phyloP scores from a whole-genome alignment of 2,329 filamentous ascomycete species.

The Talaromyces sp. region DNA sequence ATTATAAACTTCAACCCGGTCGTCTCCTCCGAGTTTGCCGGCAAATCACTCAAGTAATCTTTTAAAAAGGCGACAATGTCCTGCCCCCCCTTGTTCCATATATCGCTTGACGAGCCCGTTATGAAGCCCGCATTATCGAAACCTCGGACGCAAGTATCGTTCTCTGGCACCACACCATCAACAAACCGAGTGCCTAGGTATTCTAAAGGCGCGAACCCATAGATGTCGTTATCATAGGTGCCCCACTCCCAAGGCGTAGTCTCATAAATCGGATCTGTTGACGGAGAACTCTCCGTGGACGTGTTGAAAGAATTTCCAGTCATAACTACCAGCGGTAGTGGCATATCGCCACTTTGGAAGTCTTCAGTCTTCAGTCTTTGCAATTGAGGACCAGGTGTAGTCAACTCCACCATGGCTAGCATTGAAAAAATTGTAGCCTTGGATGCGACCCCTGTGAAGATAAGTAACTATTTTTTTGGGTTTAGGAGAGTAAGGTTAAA shows the following conservation, averaged over 20 bases:
- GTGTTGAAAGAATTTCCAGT: conserved; percentile 51
- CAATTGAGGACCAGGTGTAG: conserved; percentile 79
- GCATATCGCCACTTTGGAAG: conserved; percentile 58
- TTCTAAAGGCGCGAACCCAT: conserved; percentile 63
- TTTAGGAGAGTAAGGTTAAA: background rate
- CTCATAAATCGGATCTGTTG: conserved; percentile 67
- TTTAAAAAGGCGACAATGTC: background rate
- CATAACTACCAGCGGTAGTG: conserved; percentile 67
- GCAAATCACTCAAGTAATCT: conserved; percentile 61
- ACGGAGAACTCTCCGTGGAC: conserved; percentile 54
- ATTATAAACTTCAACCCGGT: background rate
- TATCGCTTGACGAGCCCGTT: conserved; percentile 64
- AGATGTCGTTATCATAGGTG: conserved; percentile 65
- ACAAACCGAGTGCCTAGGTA: conserved; percentile 70
- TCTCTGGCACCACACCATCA: conserved; percentile 51
- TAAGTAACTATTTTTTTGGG: conserved; percentile 16
- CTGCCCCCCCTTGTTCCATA: background rate
- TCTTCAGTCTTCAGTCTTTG: conserved; percentile 52
- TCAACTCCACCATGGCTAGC: conserved; percentile 64
- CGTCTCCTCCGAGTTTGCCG: background rate
- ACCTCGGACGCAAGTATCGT: conserved; percentile 62
- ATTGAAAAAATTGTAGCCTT: conserved; percentile 45
- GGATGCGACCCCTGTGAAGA: conserved; percentile 50
- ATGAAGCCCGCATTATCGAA: conserved; percentile 79
- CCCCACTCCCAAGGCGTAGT: conserved; percentile 77